Percentiles rank a stretch among this genome's conserved stretches.
Conservation (phyloP, 2,329 filamentous ascomycete species). For the Atkinsonella texensis region DNA sequence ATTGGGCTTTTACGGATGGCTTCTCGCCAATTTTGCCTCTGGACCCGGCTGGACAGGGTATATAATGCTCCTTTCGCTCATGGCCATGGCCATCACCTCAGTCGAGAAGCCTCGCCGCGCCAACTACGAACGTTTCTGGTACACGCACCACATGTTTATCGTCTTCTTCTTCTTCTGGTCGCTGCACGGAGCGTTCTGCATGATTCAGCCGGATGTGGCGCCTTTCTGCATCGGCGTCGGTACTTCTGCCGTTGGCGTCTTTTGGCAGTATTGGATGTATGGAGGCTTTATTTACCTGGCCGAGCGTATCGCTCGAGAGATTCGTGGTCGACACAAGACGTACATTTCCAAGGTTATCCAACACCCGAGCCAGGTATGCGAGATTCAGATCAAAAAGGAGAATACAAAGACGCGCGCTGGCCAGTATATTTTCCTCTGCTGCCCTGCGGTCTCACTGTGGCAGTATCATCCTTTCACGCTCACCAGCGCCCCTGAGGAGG, state of each 20-base stretch:
- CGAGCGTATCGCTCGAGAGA: conserved; percentile 67
- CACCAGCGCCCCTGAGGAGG: conserved; percentile 78
- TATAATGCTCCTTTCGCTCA: conserved; percentile 67
- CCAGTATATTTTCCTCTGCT: conserved; percentile 84
- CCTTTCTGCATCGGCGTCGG: conserved; percentile 64
- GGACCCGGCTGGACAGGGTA: conserved; percentile 82
- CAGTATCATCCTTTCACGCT: conserved; percentile 83
- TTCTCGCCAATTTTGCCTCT: conserved; percentile 65
- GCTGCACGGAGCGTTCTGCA: conserved; percentile 80
- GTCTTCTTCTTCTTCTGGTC: conserved; percentile 86
- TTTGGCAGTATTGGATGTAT: conserved; percentile 87
- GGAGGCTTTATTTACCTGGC: conserved; percentile 68
- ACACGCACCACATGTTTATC: conserved; percentile 79
- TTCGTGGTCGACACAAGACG: conserved; percentile 71
- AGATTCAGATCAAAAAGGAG: conserved; percentile 88
- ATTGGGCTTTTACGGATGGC: conserved; percentile 65
- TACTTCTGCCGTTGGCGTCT: conserved; percentile 57
- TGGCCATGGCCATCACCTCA: conserved; percentile 67
- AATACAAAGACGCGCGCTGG: conserved; percentile 70
- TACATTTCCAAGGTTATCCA: conserved; percentile 83
- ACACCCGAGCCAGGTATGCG: conserved; percentile 78
- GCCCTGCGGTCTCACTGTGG: conserved; percentile 75
- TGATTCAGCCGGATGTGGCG: conserved; percentile 75
- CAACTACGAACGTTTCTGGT: conserved; percentile 87
- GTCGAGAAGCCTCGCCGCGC: conserved; percentile 65